phyloP scores from a whole-genome alignment of 305 asterid genomes.

The Fraxinus nigra region DNA sequence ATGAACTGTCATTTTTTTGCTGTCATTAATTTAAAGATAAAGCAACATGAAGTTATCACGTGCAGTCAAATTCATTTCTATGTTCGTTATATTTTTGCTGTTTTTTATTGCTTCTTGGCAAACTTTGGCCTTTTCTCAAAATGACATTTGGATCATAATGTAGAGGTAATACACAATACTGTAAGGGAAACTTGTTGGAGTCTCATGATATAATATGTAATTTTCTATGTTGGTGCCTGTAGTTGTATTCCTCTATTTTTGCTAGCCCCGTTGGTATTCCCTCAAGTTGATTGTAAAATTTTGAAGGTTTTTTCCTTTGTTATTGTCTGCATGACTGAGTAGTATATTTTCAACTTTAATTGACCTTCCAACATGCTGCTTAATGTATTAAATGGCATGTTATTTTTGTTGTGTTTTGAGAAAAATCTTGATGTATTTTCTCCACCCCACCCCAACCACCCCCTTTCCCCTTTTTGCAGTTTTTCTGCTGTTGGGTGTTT shows the following conservation, averaged over 20 bases:
- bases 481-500: not conserved
- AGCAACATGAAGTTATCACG: not conserved
- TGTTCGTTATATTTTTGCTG: not conserved
- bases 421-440: conserved; percentile 11
- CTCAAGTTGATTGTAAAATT: not conserved
- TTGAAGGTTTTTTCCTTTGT: not conserved
- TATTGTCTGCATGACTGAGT: not conserved
- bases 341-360: conserved; percentile 10
- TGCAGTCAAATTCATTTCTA: not conserved
- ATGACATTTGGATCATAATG: not conserved
- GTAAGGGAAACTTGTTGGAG: not conserved
- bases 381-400: conserved; percentile 14
- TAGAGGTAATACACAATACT: not conserved
- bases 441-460: not conserved
- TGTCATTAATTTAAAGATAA: not conserved
- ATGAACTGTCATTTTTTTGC: not conserved
- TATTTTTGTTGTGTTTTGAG: not conserved
- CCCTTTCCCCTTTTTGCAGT: conserved; percentile 5
- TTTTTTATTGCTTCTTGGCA: not conserved
- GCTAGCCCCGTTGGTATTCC: not conserved
- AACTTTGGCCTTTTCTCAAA: not conserved
- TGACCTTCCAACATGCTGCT: conserved; percentile 17
- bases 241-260: not conserved
- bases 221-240: not conserved
- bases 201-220: not conserved